phyloP scores from a whole-genome alignment of 257 asterid species.

The Plantago elongata region DNA sequence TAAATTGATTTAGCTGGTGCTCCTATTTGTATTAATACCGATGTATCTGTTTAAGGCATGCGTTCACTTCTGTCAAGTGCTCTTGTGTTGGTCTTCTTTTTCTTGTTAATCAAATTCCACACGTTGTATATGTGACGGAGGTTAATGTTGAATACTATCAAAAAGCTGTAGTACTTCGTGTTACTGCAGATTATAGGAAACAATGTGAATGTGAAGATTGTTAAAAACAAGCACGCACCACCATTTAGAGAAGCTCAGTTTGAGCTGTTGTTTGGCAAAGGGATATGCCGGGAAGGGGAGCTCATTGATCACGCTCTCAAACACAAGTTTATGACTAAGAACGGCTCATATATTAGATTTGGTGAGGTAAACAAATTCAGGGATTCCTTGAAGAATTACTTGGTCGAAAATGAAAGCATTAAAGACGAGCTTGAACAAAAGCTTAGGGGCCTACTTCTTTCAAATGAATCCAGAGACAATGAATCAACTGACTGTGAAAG shows the following conservation, averaged over 20 bases:
- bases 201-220: constrained; percentile 80
- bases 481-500: constrained; percentile 28
- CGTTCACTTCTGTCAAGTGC: too few relatives aligned
- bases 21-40: too few relatives aligned
- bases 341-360: constrained; percentile 31
- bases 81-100: too few relatives aligned
- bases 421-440: constrained; percentile 56
- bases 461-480: constrained; percentile 25
- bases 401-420: constrained; percentile 36
- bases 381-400: constrained; percentile 59
- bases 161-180: not conserved
- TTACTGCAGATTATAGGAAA: constrained; percentile 65
- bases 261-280: constrained; percentile 88
- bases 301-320: constrained; percentile 72
- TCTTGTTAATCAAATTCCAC: too few relatives aligned
- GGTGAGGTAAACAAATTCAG: constrained; percentile 33
- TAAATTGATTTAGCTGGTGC: too few relatives aligned
- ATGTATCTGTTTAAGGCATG: too few relatives aligned
- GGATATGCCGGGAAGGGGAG: constrained; percentile 70
- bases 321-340: constrained; percentile 52
- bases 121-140: too few relatives aligned
- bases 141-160: too few relatives aligned
- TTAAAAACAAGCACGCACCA: constrained; percentile 93
- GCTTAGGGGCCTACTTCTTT: constrained; percentile 61
- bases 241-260: constrained; percentile 76